These are phyloP conservation scores for Fusarium goolgardi DNA, from an alignment of 2,329 filamentous ascomycete species.

Conservation along the genomic window DNA sequence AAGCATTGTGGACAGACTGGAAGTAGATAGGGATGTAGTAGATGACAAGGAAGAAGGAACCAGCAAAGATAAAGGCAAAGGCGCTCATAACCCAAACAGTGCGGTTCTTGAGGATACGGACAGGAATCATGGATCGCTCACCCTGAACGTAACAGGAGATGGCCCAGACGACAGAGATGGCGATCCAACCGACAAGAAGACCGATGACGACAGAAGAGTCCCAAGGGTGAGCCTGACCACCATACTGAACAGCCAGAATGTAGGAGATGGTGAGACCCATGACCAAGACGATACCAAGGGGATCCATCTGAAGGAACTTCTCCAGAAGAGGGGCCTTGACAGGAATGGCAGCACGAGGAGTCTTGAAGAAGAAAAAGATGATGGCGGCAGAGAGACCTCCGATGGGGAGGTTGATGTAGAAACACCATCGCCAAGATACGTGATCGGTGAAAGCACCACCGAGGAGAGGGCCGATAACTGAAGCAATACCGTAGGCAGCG, in stretches of 20 bases:
- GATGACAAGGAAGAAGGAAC: slow-evolving; percentile 58
- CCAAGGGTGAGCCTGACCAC: slow-evolving; percentile 59
- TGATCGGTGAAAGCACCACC: slow-evolving; percentile 54
- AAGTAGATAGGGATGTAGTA: slow-evolving; percentile 63
- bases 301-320: slow-evolving; percentile 62
- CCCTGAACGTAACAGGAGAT: slow-evolving; percentile 56
- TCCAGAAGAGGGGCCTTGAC: slow-evolving; percentile 53
- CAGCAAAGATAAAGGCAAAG: slow-evolving; percentile 58
- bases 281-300: slow-evolving; percentile 57
- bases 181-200: slow-evolving; percentile 55
- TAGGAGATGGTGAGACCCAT: slow-evolving; percentile 58
- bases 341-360: slow-evolving; percentile 55
- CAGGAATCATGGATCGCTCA: slow-evolving; percentile 59
- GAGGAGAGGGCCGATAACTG: slow-evolving; percentile 53
- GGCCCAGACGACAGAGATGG: slow-evolving; percentile 52
- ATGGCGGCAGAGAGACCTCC: slow-evolving; percentile 51
- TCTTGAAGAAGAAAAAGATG: slow-evolving; percentile 57
- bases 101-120: slow-evolving; percentile 54
- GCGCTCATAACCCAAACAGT: slow-evolving; percentile 53
- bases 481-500: slow-evolving; percentile 52
- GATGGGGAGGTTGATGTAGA: slow-evolving; percentile 56
- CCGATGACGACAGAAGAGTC: slow-evolving; percentile 56
- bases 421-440: slow-evolving; percentile 56
- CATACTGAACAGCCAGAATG: slow-evolving; percentile 62
- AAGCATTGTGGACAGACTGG: slow-evolving; percentile 56